Evolutionary conservation across 148 eudicot genomes (phyloP), one percentile per base, ranked within the genome.

Genomic region (Rheum nobile): DNA sequence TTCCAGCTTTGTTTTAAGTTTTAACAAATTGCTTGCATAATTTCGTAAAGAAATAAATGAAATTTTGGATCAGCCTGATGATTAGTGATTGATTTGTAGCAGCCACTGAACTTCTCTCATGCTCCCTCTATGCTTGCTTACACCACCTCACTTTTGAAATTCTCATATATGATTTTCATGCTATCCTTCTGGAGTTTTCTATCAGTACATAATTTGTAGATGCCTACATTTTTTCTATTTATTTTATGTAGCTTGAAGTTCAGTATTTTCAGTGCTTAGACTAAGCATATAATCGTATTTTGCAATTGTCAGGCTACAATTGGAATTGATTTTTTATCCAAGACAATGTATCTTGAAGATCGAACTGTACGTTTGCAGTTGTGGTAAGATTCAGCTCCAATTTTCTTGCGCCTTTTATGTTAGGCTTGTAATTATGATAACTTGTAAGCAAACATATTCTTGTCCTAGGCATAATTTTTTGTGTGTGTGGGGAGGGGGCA

Each of bases 321-420:
- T 73, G 84, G 84, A 34, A 84, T 84, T 77, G 84, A 84, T 75
- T 84, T 84, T 75, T 72, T 81, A 50, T 84, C 87, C 29, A 81
- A 84, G 75, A 84, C 84, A 42, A 84, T 84, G 84, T 84, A 84
- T 75, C 84, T 84, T 75, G 87, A 84, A 79, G 86, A 84, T 79
- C 82, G 84, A 35, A 84, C 87, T 77, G 84, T 84, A 22, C 84
- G 87, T 29, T 78, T 84, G 72, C 87, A 84, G 74, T 75, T 84
- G 73, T 84, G 87, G 87, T 82, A 79, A 77, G 77, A 16, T 41
- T 41, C 72, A 24, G 5, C 44, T 2, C 1, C 50, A 12, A 26
- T 41, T 39, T 39, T 32, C 41, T 65, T 34, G 8, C 17, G n/a
- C 22, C n/a, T 65, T 17, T 65, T 6, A 65, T 65, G n/a, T 65